Base-by-base conservation (phyloP, 2,329 filamentous ascomycete species). In the Fusarium palustre region DNA sequence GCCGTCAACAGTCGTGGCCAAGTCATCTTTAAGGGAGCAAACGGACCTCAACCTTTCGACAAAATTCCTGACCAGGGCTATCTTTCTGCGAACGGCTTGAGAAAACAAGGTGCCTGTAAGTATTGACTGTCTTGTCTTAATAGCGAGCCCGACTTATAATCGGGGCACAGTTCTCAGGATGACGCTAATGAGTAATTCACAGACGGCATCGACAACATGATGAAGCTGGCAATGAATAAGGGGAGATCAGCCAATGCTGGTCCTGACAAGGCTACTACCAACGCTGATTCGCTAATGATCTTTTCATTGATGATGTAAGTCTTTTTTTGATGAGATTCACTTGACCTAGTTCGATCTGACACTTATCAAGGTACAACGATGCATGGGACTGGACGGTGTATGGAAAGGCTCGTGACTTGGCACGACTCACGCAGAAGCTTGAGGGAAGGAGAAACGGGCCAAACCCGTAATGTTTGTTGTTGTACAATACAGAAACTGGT, bases 221-320 rank as follows among this genome's bases (percentile, higher is more conserved):
- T 50, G 48, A 33, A 61, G 12, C 48, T 61, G 12, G 59, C 55
- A 1, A 22, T 30, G 4, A 13, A 25, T 4, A 25, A 7, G 24
- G 24, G 24, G 7, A 25, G 24, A 25, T 25, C 24, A 7, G 24
- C 24, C 24, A 25, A 25, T 25, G 24, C 24, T 25, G 59, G 59
- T 6, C 56, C 57, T 3, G 24, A 34, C 2, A 7, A 39, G 10
- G 57, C 59, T 1, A 62, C 57, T 1, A 61, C 20, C 12, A 62
- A 62, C 8, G 59, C 59, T 12, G 59, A 62, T 5, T 62, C 57
- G 0, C 16, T 62, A 6, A 48, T 48, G 15, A 11, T 62, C 25
- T 62, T 62, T 18, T 62, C 59, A 0, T 24, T 41, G 10, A 62
- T 62, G 59, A 62, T 62, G 59, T 61, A 38, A 52, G 55, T 52